Evolutionary conservation across 169 alveolate species (phyloP), one percentile per base, ranked within the genome.

Genomic region (Cystoisospora suis): DNA sequence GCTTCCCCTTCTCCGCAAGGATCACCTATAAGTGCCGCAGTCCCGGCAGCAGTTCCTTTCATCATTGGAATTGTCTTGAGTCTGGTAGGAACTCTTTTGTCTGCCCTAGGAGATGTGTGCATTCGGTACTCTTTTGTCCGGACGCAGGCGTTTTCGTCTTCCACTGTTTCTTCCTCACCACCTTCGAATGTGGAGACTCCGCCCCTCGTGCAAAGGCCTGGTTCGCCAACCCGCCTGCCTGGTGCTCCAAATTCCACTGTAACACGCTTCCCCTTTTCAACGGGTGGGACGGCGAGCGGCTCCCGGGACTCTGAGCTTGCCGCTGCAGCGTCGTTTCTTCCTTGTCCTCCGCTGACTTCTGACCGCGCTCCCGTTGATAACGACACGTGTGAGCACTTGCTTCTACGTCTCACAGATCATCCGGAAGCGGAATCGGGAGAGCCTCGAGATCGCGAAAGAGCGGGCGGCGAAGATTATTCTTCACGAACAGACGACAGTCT

Each of bases 71-170:
- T 72, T 23, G 1, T 72, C 34, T 34, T 72, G 58, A 38, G 83
- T 38, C 38, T 72, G 32, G 32, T 34, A 32, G 83, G 83, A 5
- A 72, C 83, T 3, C 49, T 72, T 34, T 38, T 72, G 23, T 72
- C 83, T 32, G 83, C 83, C 5, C 56, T 72, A 9, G 83, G 83
- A 46, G 83, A 72, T 72, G 56, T 72, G 58, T 72, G 83, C 32
- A 72, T 72, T 17, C 83, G 83, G 32, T 72, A 36, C 27, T 72
- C 83, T 38, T 72, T 72, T 36, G 56, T 72, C 12, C 38, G 83
- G 12, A 6, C 36, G 75, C 15, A 5, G 36, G 75, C 75, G 75
- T 17, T 5, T n/a, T 5, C 75, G 42, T 5, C 75, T 61, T 29
- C 7, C 7, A n/a, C 34, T 61, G 6, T 20, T 61, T 15, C 29